Base-by-base conservation (phyloP, 805 yeast genomes). In the Myxozyma kluyveri region DNA sequence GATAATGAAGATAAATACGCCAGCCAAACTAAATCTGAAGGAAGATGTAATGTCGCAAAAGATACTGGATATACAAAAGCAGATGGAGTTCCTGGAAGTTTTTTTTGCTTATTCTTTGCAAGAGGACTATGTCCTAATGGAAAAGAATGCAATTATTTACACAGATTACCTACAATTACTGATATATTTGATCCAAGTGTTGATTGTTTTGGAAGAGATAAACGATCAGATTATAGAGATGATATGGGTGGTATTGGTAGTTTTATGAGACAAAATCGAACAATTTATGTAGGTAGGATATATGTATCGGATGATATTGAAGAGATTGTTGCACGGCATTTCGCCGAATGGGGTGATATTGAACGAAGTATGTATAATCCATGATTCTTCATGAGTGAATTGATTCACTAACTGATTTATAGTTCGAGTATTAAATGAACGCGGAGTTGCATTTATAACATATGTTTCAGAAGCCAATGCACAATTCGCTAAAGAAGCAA, bases 221-320 rank as follows among this genome's bases (percentile, higher is more conserved):
- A 86, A 67, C 84, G 84, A 57, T 74, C 85, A 1, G 85, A 81
- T 43, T 88, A 87, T 63, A 72, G 89, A 60, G 96, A 91, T 59
- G 98, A 91, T 68, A 89, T 89, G 96, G 81, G 85, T 26, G 99
- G 99, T 31, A 84, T 89, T 2, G 99, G 98, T 0, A 82, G 88
- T 22, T 82, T 91, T 65, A 75, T 78, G 60, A 70, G 74, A 33
- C 72, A 73, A n/a, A 90, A 89, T 65, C 70, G 82, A 47, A 88
- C 96, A 0, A 66, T 91, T 1, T 90, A 84, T 64, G 78, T 91
- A 1, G 93, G 95, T 10, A 66, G 72, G 35, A 80, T 80, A 58
- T 74, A 65, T 18, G 77, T 67, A 36, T 67, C 72, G 63, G 76
- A 62, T 50, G 74, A 66, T 45, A 70, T 72, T 52, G 79, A 73